Evolutionary conservation across 2,329 filamentous ascomycete species (phyloP), one percentile per base, ranked within the genome.

Genomic region (Fusarium subtropicale): DNA sequence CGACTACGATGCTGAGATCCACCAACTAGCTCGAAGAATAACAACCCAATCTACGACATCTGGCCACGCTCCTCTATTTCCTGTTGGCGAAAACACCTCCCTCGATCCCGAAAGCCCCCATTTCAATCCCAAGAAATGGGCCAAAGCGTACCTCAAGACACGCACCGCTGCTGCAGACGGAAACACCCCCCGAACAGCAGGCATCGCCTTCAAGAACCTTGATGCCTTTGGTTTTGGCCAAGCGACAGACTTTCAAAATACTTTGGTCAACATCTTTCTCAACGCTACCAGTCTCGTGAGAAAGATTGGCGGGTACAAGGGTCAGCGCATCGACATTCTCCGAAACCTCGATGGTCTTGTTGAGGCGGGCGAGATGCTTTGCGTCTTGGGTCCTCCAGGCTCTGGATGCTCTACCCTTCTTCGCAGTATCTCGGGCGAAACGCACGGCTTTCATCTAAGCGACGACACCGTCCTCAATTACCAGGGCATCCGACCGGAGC

Each of bases 351-450:
- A 92, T 65, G 90, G 90, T 8, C 71, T 91, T 0, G 86, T 92
- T 3, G 82, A 87, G 67, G 85, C 85, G 60, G 90, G 90, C 28
- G 90, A 92, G 81, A 91, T 92, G 88, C 79, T 92, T 8, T 87
- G 92, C 9, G 90, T 92, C 2, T 82, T 92, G 15, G 90, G 90
- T 11, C 90, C 90, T 52, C 90, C 90, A 7, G 86, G 86, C 15
- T 84, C 85, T 3, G 91, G 91, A 34, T 96, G 92, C 77, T 92
- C 91, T 6, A 96, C 92, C 1, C 88, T 95, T 61, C 82, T 96
- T 51, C 94, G 94, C 80, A 91, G 92, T 0, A 87, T 96, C 64
- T 87, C 92, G 2, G 92, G 92, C 56, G 92, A 95, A 78, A 92
- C 90, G 2, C 89, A 93, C 66, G 92, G 92, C 34, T 89, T 95